Evolutionary conservation across 176 grass and related monocot species (phyloP).

Genomic region (Raddia guianensis): DNA sequence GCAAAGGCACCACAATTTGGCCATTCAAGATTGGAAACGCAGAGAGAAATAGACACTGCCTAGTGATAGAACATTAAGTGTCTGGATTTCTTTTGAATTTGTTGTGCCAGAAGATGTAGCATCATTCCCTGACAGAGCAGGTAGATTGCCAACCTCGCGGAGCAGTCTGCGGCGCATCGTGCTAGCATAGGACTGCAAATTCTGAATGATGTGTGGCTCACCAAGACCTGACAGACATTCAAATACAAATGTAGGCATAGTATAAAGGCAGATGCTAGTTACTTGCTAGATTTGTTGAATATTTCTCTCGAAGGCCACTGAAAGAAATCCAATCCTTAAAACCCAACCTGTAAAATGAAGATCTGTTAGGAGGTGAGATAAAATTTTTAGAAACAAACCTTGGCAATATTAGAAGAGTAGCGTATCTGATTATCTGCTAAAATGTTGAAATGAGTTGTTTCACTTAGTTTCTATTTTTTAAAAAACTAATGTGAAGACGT

Average conservation of each 20-base stretch:
- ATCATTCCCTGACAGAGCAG: constrained; percentile 68
- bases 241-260: constrained; percentile 26
- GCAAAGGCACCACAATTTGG: constrained; percentile 41
- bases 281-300: constrained; percentile 52
- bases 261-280: constrained; percentile 23
- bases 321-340: constrained; percentile 47
- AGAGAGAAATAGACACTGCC: constrained; percentile 81
- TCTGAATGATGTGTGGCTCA: constrained; percentile 42
- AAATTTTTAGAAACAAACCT: constrained; percentile 30
- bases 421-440: no score
- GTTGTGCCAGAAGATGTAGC: background rate
- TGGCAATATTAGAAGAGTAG: constrained; percentile 17
- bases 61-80: constrained; percentile 51
- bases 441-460: no score
- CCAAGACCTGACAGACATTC: constrained; percentile 44
- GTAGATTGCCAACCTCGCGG: constrained; percentile 64
- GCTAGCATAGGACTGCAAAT: constrained; percentile 48
- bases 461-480: no score
- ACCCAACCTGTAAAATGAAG: constrained; percentile 34
- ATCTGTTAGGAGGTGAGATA: constrained; percentile 37
- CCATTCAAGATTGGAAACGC: constrained; percentile 51
- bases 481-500: no score
- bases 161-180: constrained; percentile 58
- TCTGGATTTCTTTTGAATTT: constrained; percentile 44
- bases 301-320: constrained; percentile 25